Conservation (phyloP, 108 stramenopile genomes). For the Conticribra guillardii region DNA sequence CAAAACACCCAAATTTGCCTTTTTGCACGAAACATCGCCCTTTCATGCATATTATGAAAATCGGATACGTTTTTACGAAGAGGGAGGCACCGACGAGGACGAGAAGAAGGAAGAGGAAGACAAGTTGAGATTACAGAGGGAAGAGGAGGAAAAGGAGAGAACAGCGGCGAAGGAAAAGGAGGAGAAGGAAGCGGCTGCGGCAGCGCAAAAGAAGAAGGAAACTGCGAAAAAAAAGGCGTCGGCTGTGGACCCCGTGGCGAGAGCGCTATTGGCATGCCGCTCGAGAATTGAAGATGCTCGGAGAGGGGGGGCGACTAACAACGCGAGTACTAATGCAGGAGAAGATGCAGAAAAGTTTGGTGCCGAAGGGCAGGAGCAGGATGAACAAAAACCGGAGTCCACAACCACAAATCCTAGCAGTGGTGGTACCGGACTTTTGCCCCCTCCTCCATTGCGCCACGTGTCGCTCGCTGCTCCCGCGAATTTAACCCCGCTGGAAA, state of each 20-base stretch:
- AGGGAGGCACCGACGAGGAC: slow-evolving; percentile 76
- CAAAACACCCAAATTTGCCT: slow-evolving; percentile 97
- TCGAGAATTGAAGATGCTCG: slow-evolving; percentile 52
- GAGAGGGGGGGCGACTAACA: not conserved
- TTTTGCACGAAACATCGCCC: slow-evolving; percentile 88
- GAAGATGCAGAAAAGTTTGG: slow-evolving; percentile 3
- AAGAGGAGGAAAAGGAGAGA: slow-evolving; percentile 38
- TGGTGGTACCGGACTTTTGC: slow-evolving; percentile 6
- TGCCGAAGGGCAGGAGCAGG: slow-evolving; percentile 8
- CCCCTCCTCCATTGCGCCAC: slow-evolving; percentile 83
- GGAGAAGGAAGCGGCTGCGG: slow-evolving; percentile 52
- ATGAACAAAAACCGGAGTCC: slow-evolving; percentile 15
- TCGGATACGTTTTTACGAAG: slow-evolving; percentile 74
- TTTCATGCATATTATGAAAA: slow-evolving; percentile 99
- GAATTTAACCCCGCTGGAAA: slow-evolving; percentile 74
- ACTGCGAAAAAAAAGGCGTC: slow-evolving; percentile 61
- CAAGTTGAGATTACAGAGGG: slow-evolving; percentile 9
- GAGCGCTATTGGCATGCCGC: slow-evolving; percentile 62
- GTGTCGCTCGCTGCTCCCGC: slow-evolving; percentile 77
- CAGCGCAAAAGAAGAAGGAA: slow-evolving; percentile 46
- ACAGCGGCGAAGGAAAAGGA: slow-evolving; percentile 29
- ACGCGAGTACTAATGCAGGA: not conserved
- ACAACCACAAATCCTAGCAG: not conserved
- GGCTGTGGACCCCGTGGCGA: slow-evolving; percentile 81
- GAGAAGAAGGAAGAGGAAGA: slow-evolving; percentile 52